Conservation (phyloP, 495 filamentous ascomycete species). For the Tuber calosporum region DNA sequence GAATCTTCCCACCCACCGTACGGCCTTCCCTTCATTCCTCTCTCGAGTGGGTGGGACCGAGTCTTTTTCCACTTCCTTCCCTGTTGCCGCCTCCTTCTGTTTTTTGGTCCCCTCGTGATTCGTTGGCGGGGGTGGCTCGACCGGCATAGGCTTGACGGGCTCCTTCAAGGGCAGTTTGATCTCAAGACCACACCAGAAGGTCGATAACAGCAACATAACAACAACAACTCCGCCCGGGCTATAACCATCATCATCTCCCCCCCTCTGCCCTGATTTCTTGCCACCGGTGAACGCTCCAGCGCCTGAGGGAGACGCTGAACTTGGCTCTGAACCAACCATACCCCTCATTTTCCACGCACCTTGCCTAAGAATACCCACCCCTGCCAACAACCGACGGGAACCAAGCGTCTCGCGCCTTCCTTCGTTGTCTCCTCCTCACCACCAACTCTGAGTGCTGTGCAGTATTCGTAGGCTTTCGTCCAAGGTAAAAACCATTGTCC, state of each 20-base stretch:
- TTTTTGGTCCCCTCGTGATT: conserved; percentile 20
- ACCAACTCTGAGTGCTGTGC: background rate
- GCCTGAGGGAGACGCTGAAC: conserved; percentile 10
- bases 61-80: conserved; percentile 10
- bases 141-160: conserved; percentile 1
- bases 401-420: background rate
- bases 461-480: background rate
- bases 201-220: background rate
- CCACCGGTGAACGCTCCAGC: conserved; percentile 20
- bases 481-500: background rate
- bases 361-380: conserved; percentile 12
- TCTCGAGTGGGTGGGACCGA: background rate
- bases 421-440: conserved; percentile 5
- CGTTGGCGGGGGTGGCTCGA: conserved; percentile 21
- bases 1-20: background rate
- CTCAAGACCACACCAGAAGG: conserved; percentile 8
- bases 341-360: conserved; percentile 9
- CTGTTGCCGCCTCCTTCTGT: conserved; percentile 13
- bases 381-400: conserved; percentile 11
- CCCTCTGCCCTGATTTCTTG: background rate
- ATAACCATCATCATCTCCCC: conserved; percentile 11
- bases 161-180: conserved; percentile 1
- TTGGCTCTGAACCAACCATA: background rate
- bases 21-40: background rate
- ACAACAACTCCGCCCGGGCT: conserved; percentile 6